These are phyloP conservation scores for Globisporangium parvum DNA, from an alignment of 352 stramenopile species.

Conservation along the genomic window DNA sequence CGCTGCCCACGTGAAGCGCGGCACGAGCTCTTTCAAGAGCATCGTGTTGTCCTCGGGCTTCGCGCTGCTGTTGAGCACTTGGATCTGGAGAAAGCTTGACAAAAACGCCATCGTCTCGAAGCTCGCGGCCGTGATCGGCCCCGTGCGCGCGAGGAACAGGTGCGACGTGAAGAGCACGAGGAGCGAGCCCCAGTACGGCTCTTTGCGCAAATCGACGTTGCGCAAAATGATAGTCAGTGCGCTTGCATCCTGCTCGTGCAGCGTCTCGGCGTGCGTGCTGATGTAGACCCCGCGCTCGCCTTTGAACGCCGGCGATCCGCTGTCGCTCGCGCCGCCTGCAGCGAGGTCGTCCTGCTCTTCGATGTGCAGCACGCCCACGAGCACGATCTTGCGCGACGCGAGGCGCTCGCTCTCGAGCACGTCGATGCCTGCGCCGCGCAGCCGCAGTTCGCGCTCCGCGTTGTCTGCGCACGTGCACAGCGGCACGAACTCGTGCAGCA, in stretches of 20 bases:
- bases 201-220: slow-evolving; percentile 34
- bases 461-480: slow-evolving; percentile 38
- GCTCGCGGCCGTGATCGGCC: slow-evolving; percentile 28
- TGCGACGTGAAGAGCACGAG: slow-evolving; percentile 58
- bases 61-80: slow-evolving; percentile 24
- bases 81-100: slow-evolving; percentile 35
- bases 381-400: slow-evolving; percentile 38
- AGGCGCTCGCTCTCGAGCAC: slow-evolving; percentile 45
- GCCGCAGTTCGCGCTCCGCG: slow-evolving; percentile 21
- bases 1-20: slow-evolving; percentile 57
- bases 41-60: slow-evolving; percentile 25
- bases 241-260: slow-evolving; percentile 42
- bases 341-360: slow-evolving; percentile 12
- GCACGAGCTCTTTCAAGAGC: slow-evolving; percentile 47
- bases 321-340: neutral
- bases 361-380: slow-evolving; percentile 49
- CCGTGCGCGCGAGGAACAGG: slow-evolving; percentile 32
- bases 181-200: slow-evolving; percentile 62
- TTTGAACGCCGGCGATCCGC: neutral
- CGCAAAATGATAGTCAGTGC: slow-evolving; percentile 48
- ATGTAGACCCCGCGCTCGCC: slow-evolving; percentile 53
- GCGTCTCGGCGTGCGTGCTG: slow-evolving; percentile 29
- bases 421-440: slow-evolving; percentile 39
- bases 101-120: slow-evolving; percentile 51
- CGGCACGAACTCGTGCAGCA: slow-evolving; percentile 30